These are phyloP conservation scores for Amylostereum areolatum DNA, from an alignment of 1,284 basidiomycete species.

Conservation along the genomic window DNA sequence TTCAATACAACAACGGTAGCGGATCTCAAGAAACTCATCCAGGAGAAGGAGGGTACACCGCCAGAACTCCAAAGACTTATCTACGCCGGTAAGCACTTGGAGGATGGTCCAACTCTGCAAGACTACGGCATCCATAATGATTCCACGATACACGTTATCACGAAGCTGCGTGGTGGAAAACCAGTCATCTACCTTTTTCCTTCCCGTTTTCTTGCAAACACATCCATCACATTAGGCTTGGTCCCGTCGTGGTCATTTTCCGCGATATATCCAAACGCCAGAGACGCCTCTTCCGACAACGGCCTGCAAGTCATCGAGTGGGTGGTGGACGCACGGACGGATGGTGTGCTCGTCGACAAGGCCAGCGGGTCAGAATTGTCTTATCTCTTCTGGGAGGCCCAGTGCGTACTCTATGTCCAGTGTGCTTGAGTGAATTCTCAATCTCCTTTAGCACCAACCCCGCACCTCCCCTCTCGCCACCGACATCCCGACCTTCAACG, in stretches of 20 bases:
- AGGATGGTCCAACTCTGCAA: slow-evolving; percentile 34
- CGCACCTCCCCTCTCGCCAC: background rate
- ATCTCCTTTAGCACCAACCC: background rate
- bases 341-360: slow-evolving; percentile 21
- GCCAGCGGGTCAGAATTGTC: slow-evolving; percentile 16
- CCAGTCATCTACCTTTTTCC: slow-evolving; percentile 13
- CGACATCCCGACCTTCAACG: slow-evolving; percentile 1
- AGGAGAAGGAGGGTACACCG: background rate
- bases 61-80: slow-evolving; percentile 25
- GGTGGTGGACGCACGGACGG: slow-evolving; percentile 19
- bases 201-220: slow-evolving; percentile 10
- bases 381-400: slow-evolving; percentile 32
- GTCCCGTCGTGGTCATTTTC: slow-evolving; percentile 18
- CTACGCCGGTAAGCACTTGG: slow-evolving; percentile 53
- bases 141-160: background rate
- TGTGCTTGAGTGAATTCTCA: too few relatives aligned
- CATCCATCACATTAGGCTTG: slow-evolving; percentile 14
- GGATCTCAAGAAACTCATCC: background rate
- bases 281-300: background rate
- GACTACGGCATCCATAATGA: slow-evolving; percentile 32
- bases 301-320: slow-evolving; percentile 17
- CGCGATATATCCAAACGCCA: slow-evolving; percentile 14
- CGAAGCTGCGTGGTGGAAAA: slow-evolving; percentile 1
- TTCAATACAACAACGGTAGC: background rate
- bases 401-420: background rate